Evolutionary conservation across 2,329 filamentous ascomycete genomes (phyloP), one percentile per base, ranked within the genome.

Genomic region (Aspergillus puulaauensis): DNA sequence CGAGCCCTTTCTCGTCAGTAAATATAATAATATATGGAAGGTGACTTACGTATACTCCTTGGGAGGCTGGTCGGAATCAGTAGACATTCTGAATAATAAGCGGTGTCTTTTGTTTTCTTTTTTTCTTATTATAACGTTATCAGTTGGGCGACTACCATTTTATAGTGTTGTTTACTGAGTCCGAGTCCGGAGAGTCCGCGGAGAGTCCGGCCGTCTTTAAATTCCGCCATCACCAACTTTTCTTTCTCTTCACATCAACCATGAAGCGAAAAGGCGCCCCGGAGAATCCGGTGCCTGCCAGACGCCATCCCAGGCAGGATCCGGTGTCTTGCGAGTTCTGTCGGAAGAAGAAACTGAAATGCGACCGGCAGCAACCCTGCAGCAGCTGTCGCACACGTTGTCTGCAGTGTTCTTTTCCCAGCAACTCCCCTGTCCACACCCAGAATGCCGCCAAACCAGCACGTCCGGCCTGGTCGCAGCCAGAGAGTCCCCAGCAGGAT

Each of bases 331-430:
- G 75, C 49, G 69, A 71, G 12, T 74, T 68, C 8, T 77, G 75
- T 52, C 68, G 74, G 3, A 64, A 66, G 60, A 73, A 74, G 61
- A 76, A 83, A 75, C 79, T 84, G 39, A 84, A 82, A 72, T 84
- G 82, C 66, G 79, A 83, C 64, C 78, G 81, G 3, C 76, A 76
- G 46, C 69, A 75, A 14, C 82, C 82, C 12, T 84, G 82, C 63
- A 77, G 76, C 33, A 79, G 78, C 58, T 84, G 82, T 62, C 65
- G 58, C 1, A 53, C 68, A 4, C 70, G 74, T 14, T 61, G 60
- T 2, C 43, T 75, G 12, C 6, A 46, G 1, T 77, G 75, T 55
- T 61, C 17, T 14, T 52, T 52, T 33, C 23, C 9, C 27, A 17
- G 7, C 31, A 11, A 21, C 8, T 17, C 19, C 1, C 35, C 35